Evolutionary conservation across 768 basidiomycete species (phyloP).

Genomic region (Mycena maculata): DNA sequence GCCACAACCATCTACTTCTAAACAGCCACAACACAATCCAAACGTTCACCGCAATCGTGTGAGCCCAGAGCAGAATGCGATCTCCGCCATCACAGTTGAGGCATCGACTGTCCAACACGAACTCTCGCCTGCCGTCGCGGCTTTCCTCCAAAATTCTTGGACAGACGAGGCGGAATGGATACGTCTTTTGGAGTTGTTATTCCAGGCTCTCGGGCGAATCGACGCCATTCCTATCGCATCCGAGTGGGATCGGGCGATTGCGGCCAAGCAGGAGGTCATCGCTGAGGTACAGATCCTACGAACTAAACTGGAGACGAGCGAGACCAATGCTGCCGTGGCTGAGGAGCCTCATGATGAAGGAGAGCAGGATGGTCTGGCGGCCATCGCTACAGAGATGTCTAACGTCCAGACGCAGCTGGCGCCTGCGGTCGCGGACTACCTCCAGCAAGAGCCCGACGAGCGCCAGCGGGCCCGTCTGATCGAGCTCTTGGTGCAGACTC

Average conservation of each 20-base stretch:
- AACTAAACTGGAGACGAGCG: slow-evolving; percentile 4
- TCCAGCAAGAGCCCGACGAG: slow-evolving; percentile 8
- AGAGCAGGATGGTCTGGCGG: slow-evolving; percentile 9
- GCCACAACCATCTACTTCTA: background rate
- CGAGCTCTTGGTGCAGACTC: slow-evolving; percentile 3
- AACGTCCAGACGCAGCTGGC: slow-evolving; percentile 14
- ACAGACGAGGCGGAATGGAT: slow-evolving; percentile 19
- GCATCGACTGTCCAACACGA: background rate
- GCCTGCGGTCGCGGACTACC: slow-evolving; percentile 13
- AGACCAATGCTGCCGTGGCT: background rate
- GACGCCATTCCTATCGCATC: slow-evolving; percentile 17
- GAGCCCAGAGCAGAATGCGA: slow-evolving; percentile 11
- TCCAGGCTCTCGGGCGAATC: slow-evolving; percentile 25
- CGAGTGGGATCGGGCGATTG: slow-evolving; percentile 3
- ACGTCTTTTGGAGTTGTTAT: slow-evolving; percentile 20
- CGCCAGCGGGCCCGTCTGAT: slow-evolving; percentile 1
- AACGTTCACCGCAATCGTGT: too few relatives aligned
- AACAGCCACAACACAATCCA: background rate
- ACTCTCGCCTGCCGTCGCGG: slow-evolving; percentile 19
- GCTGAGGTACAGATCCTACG: slow-evolving; percentile 10
- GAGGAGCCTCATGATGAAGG: slow-evolving; percentile 1
- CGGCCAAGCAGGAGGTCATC: background rate
- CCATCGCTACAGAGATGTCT: slow-evolving; percentile 16
- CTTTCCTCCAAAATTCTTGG: background rate
- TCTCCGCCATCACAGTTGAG: slow-evolving; percentile 18